Evolutionary conservation across 768 basidiomycete species (phyloP).

Genomic region (Candolleomyces efflorescens): DNA sequence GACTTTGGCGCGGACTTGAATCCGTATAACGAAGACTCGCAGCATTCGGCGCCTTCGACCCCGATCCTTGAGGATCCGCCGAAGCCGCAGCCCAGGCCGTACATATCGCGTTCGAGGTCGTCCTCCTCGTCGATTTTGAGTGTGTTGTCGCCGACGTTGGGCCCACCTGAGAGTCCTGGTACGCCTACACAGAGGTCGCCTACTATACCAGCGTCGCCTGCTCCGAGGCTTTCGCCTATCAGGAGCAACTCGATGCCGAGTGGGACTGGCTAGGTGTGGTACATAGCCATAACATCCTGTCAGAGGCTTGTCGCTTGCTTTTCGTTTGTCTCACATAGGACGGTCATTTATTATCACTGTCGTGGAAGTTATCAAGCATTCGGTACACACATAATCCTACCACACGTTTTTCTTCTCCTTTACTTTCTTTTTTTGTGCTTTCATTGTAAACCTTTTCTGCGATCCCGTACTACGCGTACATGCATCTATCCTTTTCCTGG

Average conservation of each 20-base stretch:
- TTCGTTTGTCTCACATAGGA: no score
- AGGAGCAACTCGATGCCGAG: neutral
- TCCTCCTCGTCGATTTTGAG: constrained; percentile 41
- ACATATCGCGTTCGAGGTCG: constrained; percentile 54
- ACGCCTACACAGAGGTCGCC: constrained; percentile 2
- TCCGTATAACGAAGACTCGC: constrained; percentile 11
- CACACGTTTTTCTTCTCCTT: no score
- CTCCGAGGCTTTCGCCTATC: neutral
- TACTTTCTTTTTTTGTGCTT: no score
- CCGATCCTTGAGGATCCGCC: constrained; percentile 19
- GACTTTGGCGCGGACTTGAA: constrained; percentile 47
- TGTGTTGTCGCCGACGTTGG: constrained; percentile 30
- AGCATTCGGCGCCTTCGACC: constrained; percentile 19
- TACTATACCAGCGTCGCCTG: neutral
- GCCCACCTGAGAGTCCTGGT: neutral
- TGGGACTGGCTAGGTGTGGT: neutral
- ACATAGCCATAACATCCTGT: no score
- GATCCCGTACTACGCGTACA: no score
- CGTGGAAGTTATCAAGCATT: no score
- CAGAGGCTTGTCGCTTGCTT: no score
- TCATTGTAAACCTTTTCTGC: no score
- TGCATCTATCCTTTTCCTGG: no score
- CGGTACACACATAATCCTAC: no score
- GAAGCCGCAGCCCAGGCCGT: constrained; percentile 50
- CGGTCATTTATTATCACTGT: no score